A percentile compares a stretch with the other conserved stretches of the same genome.
These are phyloP conservation scores for Hyaloraphidium curvatum DNA, from an alignment of 192 early-diverging fungal genomes.

Conservation along the genomic window DNA sequence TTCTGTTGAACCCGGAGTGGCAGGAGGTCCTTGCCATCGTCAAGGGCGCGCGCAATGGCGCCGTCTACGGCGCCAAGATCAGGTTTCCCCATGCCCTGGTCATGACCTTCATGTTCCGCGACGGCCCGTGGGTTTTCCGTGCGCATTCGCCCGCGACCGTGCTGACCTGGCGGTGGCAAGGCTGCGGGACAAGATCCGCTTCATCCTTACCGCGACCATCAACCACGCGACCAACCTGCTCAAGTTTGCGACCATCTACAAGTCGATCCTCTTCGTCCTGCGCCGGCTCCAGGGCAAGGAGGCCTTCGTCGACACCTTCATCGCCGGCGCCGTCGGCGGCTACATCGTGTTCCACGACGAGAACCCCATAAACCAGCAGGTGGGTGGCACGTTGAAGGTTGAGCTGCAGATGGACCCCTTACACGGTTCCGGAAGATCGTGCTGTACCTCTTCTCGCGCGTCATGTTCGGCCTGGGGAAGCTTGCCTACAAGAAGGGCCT, in stretches of 20 bases:
- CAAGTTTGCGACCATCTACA: conserved; percentile 86
- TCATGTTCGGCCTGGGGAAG: conserved; percentile 71
- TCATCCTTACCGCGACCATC: conserved; percentile 70
- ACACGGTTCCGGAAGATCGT: conserved; percentile 40
- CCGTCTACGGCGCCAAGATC: conserved; percentile 91
- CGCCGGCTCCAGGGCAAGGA: conserved; percentile 57
- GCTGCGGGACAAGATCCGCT: conserved; percentile 47
- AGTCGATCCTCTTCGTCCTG: conserved; percentile 65
- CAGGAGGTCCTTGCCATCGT: conserved; percentile 65
- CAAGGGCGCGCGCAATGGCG: conserved; percentile 84
- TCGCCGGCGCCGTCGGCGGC: conserved; percentile 79
- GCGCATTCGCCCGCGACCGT: too few species aligned
- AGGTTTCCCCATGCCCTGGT: conserved; percentile 92
- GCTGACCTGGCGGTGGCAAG: conserved; percentile 15
- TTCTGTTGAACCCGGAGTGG: conserved; percentile 30
- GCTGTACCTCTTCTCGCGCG: conserved; percentile 81
- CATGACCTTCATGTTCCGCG: conserved; percentile 86
- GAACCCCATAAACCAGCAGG: conserved; percentile 90
- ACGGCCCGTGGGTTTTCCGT: conserved; percentile 46
- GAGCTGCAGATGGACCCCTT: neutral
- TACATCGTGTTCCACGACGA: conserved; percentile 90
- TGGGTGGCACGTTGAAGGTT: conserved; percentile 15
- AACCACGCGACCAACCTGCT: conserved; percentile 77
- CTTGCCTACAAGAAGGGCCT: conserved; percentile 45
- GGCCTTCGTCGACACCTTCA: conserved; percentile 55